Percentiles rank a stretch among this genome's conserved stretches.
Conservation (phyloP, 768 basidiomycete species). For the Boletus vermiculosoides region DNA sequence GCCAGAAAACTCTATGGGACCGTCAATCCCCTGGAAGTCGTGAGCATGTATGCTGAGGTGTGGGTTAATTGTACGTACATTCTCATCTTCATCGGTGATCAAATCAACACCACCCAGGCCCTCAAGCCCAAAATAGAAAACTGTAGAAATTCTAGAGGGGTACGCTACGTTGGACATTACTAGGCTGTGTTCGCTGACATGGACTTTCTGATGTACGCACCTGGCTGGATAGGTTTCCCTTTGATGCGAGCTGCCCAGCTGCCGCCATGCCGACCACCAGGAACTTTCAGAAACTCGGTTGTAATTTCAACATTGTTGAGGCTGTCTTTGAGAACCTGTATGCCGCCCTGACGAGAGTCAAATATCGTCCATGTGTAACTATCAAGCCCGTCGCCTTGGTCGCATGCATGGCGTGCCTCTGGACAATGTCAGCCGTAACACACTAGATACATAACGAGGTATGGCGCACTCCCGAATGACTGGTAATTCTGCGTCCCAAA, state of each 20-base stretch:
- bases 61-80: slow-evolving; percentile 47
- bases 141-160: slow-evolving; percentile 66
- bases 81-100: slow-evolving; percentile 71
- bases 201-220: slow-evolving; percentile 35
- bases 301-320: slow-evolving; percentile 83
- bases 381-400: slow-evolving; percentile 79
- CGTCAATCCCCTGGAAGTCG: slow-evolving; percentile 63
- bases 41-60: slow-evolving; percentile 7
- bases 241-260: slow-evolving; percentile 87
- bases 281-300: slow-evolving; percentile 83
- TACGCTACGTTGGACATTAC: slow-evolving; percentile 29
- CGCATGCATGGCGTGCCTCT: slow-evolving; percentile 85
- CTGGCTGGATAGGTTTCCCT: slow-evolving; percentile 68
- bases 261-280: slow-evolving; percentile 78
- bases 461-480: slow-evolving; percentile 59
- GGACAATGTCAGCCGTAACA: slow-evolving; percentile 3
- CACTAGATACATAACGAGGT: background rate
- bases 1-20: slow-evolving; percentile 68
- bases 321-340: slow-evolving; percentile 79
- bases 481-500: slow-evolving; percentile 85
- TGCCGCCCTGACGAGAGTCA: slow-evolving; percentile 81
- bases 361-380: slow-evolving; percentile 87
- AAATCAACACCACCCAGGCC: slow-evolving; percentile 82
- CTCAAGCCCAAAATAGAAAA: slow-evolving; percentile 88
- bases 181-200: slow-evolving; percentile 23